phyloP scores from a whole-genome alignment of 495 filamentous ascomycete genomes.

The Apiosordaria backusii region DNA sequence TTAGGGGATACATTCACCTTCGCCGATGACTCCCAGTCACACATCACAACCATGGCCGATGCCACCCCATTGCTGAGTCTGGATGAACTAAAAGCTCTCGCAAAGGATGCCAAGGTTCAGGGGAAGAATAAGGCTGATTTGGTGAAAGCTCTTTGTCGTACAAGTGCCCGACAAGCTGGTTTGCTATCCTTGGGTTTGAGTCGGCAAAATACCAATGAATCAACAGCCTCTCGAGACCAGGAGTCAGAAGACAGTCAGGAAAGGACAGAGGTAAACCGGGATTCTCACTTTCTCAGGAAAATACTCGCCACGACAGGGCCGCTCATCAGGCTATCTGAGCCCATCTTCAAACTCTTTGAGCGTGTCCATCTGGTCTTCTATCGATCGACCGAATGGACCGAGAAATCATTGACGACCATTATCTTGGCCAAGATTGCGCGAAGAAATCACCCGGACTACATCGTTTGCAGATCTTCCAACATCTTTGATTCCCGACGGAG shows the following conservation, averaged over 20 bases:
- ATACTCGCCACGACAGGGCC: constrained; percentile 78
- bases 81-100: constrained; percentile 81
- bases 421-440: constrained; percentile 86
- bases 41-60: constrained; percentile 78
- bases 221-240: constrained; percentile 25
- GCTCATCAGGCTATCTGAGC: constrained; percentile 73
- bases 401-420: constrained; percentile 92
- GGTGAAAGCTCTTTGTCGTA: constrained; percentile 62
- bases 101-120: constrained; percentile 80
- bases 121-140: constrained; percentile 89
- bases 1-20: constrained; percentile 62
- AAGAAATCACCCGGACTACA: constrained; percentile 83
- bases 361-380: constrained; percentile 95
- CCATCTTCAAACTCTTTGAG: constrained; percentile 81
- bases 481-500: constrained; percentile 75
- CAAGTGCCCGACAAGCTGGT: constrained; percentile 68
- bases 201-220: constrained; percentile 48
- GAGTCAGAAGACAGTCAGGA: constrained; percentile 7
- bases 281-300: constrained; percentile 53
- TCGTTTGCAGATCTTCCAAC: constrained; percentile 84
- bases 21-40: constrained; percentile 68
- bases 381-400: constrained; percentile 93
- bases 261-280: constrained; percentile 38
- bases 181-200: constrained; percentile 60
- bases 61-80: constrained; percentile 74